Percentiles rank a stretch among this genome's conserved stretches.
Conservation (phyloP, 1,139 yeast genomes). For the Blastobotrys illinoisensis region DNA sequence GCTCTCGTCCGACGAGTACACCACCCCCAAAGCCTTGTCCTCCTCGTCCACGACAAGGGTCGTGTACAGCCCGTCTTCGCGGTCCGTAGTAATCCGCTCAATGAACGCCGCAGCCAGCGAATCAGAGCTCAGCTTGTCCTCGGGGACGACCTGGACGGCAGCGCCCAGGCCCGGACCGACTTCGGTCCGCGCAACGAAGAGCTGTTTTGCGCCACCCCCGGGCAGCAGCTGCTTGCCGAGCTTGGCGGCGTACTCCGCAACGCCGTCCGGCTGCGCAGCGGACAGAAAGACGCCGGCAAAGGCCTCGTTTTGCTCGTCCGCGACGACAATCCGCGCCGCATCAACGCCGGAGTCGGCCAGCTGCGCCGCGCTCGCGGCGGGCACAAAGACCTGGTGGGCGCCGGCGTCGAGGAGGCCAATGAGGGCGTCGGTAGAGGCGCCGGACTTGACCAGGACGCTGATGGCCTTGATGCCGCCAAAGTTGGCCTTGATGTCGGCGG, state of each 20-base stretch:
- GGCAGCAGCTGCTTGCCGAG: slow-evolving; percentile 16
- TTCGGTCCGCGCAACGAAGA: slow-evolving; percentile 34
- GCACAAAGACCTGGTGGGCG: slow-evolving; percentile 8
- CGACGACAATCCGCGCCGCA: slow-evolving; percentile 8
- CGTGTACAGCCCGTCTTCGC: slow-evolving; percentile 79
- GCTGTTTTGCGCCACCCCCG: slow-evolving; percentile 41
- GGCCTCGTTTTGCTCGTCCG: slow-evolving; percentile 1
- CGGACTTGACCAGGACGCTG: slow-evolving; percentile 6
- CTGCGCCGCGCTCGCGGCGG: slow-evolving; percentile 1
- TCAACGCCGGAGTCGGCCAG: slow-evolving; percentile 12
- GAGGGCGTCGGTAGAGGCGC: slow-evolving; percentile 8
- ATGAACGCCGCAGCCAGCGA: slow-evolving; percentile 29
- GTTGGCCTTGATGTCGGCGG: slow-evolving; percentile 4
- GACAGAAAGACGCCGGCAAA: neutral
- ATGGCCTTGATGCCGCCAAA: slow-evolving; percentile 9
- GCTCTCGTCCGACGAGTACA: slow-evolving; percentile 81
- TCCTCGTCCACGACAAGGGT: slow-evolving; percentile 72
- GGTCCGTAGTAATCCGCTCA: slow-evolving; percentile 67
- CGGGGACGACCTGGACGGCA: slow-evolving; percentile 45
- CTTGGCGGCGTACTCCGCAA: slow-evolving; percentile 3
- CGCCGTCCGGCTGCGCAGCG: neutral
- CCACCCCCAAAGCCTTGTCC: slow-evolving; percentile 75
- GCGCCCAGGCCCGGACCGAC: slow-evolving; percentile 27
- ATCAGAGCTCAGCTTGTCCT: slow-evolving; percentile 41
- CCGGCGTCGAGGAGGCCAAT: slow-evolving; percentile 14